Base-by-base conservation (phyloP, 768 basidiomycete genomes). In the Pisolithus orientalis region DNA sequence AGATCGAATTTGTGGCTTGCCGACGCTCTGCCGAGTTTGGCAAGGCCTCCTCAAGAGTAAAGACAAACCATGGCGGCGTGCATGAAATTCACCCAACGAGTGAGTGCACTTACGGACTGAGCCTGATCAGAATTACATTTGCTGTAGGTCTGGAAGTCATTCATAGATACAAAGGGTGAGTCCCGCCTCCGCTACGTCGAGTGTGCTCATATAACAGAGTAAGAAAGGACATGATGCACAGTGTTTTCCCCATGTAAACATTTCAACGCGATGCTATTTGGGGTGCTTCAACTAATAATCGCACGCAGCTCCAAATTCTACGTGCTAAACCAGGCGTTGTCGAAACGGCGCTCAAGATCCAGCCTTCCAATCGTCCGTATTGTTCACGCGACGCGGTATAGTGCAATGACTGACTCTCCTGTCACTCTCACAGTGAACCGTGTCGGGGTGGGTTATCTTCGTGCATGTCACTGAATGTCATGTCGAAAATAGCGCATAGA, bases 181-280 rank as follows among this genome's bases (percentile, higher is more conserved):
- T 53, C 27, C 27, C 29, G 24, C 43, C 27, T 14, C 24, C 16
- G 44, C 40, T 28, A 39, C 32, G 39, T 16, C 29, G 8, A 40
- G 16, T 25, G 27, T 28, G 42, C 13, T 32, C n/a, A 48, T 52
- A 46, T 57, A 5, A 62, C 39, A 25, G 38, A 50, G 52, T 49
- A 39, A 53, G 32, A 44, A 64, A 90, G 89, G 90, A 5, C 90
- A 92, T 62, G 90, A 91, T 61, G 75, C 78, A 17, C 80, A 79
- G 52, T 90, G 90, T 62, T 88, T 91, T 66, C 87, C 88, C 1
- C 84, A 87, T 58, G 87, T 89, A 61, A 58, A 75, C n/a, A 47
- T 16, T 42, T 21, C 10, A 59, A 24, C 46, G 39, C 11, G 10
- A 11, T 44, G 37, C 45, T n/a, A 25, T 39, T 44, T 24, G 8